These are phyloP conservation scores for Coemansia umbellata DNA, from an alignment of 192 early-diverging fungal genomes.

Conservation along the genomic window DNA sequence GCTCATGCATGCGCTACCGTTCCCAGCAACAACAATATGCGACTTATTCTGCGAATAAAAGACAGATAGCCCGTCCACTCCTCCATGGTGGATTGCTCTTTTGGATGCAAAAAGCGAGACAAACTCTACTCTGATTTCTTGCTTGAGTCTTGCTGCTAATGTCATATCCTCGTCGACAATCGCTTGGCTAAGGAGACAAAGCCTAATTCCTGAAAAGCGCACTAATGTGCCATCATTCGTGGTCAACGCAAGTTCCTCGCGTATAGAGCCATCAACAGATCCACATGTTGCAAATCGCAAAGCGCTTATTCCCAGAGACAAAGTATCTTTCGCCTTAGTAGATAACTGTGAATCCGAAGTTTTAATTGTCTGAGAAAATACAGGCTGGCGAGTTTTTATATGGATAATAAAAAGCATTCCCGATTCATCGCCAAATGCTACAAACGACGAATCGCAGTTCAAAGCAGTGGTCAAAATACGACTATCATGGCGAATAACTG, in stretches of 20 bases:
- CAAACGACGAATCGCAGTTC: constrained; percentile 34
- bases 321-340: background rate
- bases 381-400: constrained; percentile 19
- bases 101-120: constrained; percentile 1
- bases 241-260: constrained; percentile 35
- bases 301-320: constrained; percentile 1
- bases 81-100: constrained; percentile 5
- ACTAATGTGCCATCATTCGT: constrained; percentile 10
- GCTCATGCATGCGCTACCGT: constrained; percentile 28
- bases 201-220: constrained; percentile 28
- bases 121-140: constrained; percentile 21
- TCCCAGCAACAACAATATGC: constrained; percentile 19
- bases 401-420: constrained; percentile 45
- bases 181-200: constrained; percentile 19
- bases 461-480: constrained; percentile 17
- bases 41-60: constrained; percentile 4
- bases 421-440: constrained; percentile 38
- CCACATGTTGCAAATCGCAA: constrained; percentile 14
- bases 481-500: constrained; percentile 28
- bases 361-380: constrained; percentile 27
- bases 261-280: background rate
- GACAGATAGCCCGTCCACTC: constrained; percentile 19
- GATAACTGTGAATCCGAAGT: background rate
- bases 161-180: constrained; percentile 26
- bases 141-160: constrained; percentile 13